Percentiles rank a stretch among this genome's conserved stretches.
Evolutionary conservation across 495 filamentous ascomycete species (phyloP).

Genomic region (Copromyces sp.): DNA sequence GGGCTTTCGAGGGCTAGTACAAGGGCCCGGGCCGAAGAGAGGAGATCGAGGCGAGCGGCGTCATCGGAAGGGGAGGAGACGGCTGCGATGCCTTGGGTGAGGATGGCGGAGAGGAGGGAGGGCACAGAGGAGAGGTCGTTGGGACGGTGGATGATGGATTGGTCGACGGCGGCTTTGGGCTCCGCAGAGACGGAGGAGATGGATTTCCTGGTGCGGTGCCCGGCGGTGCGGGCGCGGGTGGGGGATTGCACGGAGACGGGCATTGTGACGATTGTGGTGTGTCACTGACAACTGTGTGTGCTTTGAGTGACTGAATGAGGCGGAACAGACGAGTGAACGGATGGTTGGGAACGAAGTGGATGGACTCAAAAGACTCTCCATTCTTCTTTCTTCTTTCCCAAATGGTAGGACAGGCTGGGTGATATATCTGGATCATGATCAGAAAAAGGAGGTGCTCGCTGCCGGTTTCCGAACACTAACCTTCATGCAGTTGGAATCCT

Average conservation of each 20-base stretch:
- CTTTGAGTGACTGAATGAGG: not conserved
- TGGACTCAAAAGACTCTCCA: not conserved
- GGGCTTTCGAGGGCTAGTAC: slow-evolving; percentile 17
- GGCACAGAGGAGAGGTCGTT: not conserved
- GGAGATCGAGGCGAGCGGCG: slow-evolving; percentile 1
- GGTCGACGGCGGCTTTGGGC: not conserved
- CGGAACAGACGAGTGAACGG: not conserved
- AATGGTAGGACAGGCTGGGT: not conserved
- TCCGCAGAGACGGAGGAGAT: not conserved
- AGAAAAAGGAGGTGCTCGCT: not conserved
- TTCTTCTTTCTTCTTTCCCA: not conserved
- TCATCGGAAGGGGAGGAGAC: not conserved
- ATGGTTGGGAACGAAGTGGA: not conserved
- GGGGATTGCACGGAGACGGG: not conserved
- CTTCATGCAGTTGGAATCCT: not conserved
- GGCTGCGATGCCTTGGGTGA: not conserved
- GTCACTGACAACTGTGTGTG: not conserved
- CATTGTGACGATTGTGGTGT: not conserved
- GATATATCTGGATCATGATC: not conserved
- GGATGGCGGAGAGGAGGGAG: not conserved
- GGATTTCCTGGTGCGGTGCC: not conserved
- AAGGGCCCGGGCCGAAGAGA: slow-evolving; percentile 8
- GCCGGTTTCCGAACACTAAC: not conserved
- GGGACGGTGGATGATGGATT: not conserved
- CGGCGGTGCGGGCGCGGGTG: not conserved